These are phyloP conservation scores for Bretziella fagacearum DNA, from an alignment of 2,329 filamentous ascomycete species.

Conservation along the genomic window DNA sequence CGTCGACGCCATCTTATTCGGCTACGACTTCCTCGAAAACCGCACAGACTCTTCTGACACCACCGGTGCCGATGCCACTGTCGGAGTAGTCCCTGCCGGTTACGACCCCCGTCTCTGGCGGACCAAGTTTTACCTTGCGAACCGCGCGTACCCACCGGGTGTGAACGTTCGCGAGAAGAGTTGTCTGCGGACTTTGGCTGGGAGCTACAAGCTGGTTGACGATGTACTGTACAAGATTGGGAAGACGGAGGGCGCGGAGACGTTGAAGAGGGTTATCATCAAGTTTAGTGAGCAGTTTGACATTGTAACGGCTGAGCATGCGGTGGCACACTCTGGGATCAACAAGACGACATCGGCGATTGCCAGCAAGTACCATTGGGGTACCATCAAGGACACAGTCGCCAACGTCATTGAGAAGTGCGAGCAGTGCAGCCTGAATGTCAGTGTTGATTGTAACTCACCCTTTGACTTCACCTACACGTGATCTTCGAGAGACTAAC, in stretches of 20 bases:
- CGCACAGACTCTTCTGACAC: not conserved
- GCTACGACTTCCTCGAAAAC: slow-evolving; percentile 37
- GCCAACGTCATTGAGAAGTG: slow-evolving; percentile 89
- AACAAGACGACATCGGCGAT: slow-evolving; percentile 96
- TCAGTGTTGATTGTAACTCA: slow-evolving; percentile 19
- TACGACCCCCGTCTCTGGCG: slow-evolving; percentile 91
- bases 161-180: slow-evolving; percentile 93
- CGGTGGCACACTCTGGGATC: slow-evolving; percentile 69
- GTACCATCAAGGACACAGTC: slow-evolving; percentile 93
- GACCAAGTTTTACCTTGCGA: slow-evolving; percentile 93
- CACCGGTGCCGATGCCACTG: slow-evolving; percentile 19
- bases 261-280: slow-evolving; percentile 71
- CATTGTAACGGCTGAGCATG: slow-evolving; percentile 64
- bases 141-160: slow-evolving; percentile 79
- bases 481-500: not conserved
- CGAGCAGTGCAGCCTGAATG: slow-evolving; percentile 66
- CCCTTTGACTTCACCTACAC: not conserved
- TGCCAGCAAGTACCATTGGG: slow-evolving; percentile 91
- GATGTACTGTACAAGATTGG: slow-evolving; percentile 80
- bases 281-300: slow-evolving; percentile 82
- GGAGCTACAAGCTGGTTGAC: slow-evolving; percentile 74
- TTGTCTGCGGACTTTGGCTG: slow-evolving; percentile 79
- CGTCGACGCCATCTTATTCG: slow-evolving; percentile 65
- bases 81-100: slow-evolving; percentile 15
- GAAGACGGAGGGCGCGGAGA: slow-evolving; percentile 7